Evolutionary conservation across 192 early-diverging fungal species (phyloP).

Genomic region (Allomyces javanicus): DNA sequence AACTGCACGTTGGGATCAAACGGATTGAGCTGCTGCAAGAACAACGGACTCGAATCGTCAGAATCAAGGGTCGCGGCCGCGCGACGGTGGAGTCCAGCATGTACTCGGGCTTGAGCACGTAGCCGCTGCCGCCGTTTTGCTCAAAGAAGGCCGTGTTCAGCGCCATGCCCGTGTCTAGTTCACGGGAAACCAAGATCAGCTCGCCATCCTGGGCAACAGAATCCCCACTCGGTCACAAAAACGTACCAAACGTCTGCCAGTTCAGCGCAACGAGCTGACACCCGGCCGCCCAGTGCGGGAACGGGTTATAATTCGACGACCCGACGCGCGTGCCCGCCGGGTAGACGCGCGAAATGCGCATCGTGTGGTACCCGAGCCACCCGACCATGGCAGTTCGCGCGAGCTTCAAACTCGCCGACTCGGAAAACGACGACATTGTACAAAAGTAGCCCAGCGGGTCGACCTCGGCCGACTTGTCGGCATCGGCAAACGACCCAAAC

Average conservation of each 20-base stretch:
- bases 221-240: neutral
- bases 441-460: neutral
- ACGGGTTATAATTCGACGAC: slow-evolving; percentile 69
- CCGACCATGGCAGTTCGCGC: slow-evolving; percentile 24
- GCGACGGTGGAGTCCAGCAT: slow-evolving; percentile 12
- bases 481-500: neutral
- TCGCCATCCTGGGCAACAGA: too few species aligned
- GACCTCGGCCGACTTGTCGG: neutral
- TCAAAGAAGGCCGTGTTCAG: slow-evolving; percentile 70
- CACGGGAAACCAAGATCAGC: neutral
- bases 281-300: slow-evolving; percentile 58
- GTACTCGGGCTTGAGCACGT: slow-evolving; percentile 51
- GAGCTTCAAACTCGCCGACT: slow-evolving; percentile 34
- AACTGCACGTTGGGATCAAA: neutral
- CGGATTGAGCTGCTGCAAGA: too few species aligned
- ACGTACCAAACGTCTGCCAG: slow-evolving; percentile 54
- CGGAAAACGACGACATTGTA: slow-evolving; percentile 52
- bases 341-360: slow-evolving; percentile 56
- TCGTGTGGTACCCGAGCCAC: slow-evolving; percentile 33
- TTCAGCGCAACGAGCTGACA: slow-evolving; percentile 79
- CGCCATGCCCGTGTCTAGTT: slow-evolving; percentile 49
- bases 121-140: slow-evolving; percentile 49
- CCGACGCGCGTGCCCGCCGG: slow-evolving; percentile 56
- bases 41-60: slow-evolving; percentile 15
- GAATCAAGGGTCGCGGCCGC: slow-evolving; percentile 8